Evolutionary conservation across 352 stramenopile genomes (phyloP), one percentile per base, ranked within the genome.

Genomic region (Thalassiosira allenii): DNA sequence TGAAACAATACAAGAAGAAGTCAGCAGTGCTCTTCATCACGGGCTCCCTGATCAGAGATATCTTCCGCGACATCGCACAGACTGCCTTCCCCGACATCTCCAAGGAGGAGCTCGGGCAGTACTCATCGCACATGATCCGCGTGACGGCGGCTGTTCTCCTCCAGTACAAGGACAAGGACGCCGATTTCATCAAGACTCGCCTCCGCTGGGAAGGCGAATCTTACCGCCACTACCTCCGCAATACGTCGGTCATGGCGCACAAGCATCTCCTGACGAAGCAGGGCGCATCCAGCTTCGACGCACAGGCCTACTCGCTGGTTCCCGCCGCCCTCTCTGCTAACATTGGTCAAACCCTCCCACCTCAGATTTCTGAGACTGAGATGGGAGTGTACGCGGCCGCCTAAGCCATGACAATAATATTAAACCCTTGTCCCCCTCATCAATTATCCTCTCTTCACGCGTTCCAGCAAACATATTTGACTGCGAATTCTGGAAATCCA

Each of bases 121-220:
- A 53, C 25, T 83, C 75, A 0, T 43, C 40, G 4, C 75, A 83
- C n/a, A 72, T 58, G 0, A 4, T 78, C 8, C 3, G 75, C 29
- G 75, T 83, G 11, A 78, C 65, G 65, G 57, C 75, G 4, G 61
- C 23, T 25, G 66, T 83, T 25, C 32, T 83, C 2, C 43, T 83
- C 1, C 23, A 76, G 5, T 32, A 69, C 47, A 63, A 51, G 3
- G 59, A 51, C 1, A 64, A 56, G 49, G 12, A 33, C 2, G 34
- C 37, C 6, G 34, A 63, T 0, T 73, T 57, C n/a, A 78, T 77
- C 20, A 52, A 71, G 14, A 30, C 29, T 12, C 47, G 59, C 1
- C 58, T 83, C 4, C 65, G 59, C 3, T 83, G 66, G 65, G 2
- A 69, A 1, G 22, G 66, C 20, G 64, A 82, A 23, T 49, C 54